These are phyloP conservation scores for Solanum neorickii DNA, from an alignment of 257 asterid genomes.

Conservation along the genomic window DNA sequence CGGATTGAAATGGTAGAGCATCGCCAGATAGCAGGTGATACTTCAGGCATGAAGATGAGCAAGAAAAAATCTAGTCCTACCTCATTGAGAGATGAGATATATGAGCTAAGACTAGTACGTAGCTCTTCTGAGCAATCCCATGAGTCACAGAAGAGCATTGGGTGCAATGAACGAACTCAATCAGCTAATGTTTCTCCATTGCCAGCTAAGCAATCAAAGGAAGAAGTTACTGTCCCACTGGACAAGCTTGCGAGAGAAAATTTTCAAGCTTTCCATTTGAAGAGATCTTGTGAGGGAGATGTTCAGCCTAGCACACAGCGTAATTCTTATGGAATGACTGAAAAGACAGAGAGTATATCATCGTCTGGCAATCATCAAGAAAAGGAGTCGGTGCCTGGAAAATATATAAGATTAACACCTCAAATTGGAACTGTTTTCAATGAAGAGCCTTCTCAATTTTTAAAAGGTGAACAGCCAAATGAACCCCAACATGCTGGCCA, in stretches of 20 bases:
- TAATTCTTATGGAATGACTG: background rate
- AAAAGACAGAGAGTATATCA: background rate
- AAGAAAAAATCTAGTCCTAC: constrained; percentile 4
- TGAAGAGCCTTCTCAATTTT: background rate
- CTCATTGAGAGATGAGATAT: background rate
- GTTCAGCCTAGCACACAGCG: background rate
- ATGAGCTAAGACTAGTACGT: constrained; percentile 1
- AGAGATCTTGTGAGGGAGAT: background rate
- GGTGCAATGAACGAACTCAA: background rate
- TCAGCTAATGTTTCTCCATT: background rate
- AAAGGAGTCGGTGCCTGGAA: background rate
- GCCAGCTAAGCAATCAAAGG: background rate
- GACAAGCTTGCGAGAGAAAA: background rate
- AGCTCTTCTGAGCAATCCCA: background rate
- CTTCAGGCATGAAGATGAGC: background rate
- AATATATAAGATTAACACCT: background rate
- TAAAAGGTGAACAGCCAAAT: background rate
- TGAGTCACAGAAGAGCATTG: background rate
- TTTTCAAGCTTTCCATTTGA: background rate
- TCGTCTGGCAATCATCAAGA: background rate
- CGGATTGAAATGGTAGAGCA: background rate
- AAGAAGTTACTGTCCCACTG: background rate
- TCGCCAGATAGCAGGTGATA: background rate
- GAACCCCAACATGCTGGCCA: background rate
- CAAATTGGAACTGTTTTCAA: background rate